Base-by-base conservation (phyloP, 2,329 filamentous ascomycete genomes). In the Blastomyces gilchristii region DNA sequence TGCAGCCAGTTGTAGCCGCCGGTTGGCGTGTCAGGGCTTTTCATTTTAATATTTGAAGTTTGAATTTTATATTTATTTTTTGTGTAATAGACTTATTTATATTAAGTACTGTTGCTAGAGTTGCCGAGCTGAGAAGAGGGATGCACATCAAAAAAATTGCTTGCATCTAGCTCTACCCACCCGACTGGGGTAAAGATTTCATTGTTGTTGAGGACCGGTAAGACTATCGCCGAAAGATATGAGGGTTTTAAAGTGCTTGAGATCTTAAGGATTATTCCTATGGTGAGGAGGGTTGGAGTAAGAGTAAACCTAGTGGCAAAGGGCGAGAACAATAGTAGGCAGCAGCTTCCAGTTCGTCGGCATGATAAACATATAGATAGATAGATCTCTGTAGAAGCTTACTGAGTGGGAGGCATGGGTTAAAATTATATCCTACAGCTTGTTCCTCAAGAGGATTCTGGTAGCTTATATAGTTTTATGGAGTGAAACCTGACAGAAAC, bases 1-100 rank as follows among this genome's bases (percentile, higher is more conserved):
- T 89, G 82, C 12, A 83, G 81, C 89, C 89, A 92, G 0, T 81
- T 81, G 22, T 84, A 81, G 3, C 89, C 88, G 14, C 89, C 89
- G 25, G 82, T 82, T 1, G 85, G 77, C 0, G 88, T 87, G 12
- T 49, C 9, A 12, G 22, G 14, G 6, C 12, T 6, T 34, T 34
- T 34, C 7, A 2, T 25, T 12, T 31, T 28, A 28, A 28, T 6
- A n/a, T 52, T 52, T 31, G 2, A 31, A 2, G 11, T 22, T 14
- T 52, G 22, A 11, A 52, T 28, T 14, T 25, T 25, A 22, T 34
- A 25, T 53, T 12, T 47, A 45, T 52, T 52, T 59, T 59, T 28
- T 6, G 34, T 53, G 39, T 45, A 25, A 22, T 22, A 22, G n/a
- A 22, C n/a, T 22, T 22, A 22, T 22, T 22, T 28, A 28, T 28